Evolutionary conservation across 768 basidiomycete genomes (phyloP).

Genomic region (Lactifluus volemus): DNA sequence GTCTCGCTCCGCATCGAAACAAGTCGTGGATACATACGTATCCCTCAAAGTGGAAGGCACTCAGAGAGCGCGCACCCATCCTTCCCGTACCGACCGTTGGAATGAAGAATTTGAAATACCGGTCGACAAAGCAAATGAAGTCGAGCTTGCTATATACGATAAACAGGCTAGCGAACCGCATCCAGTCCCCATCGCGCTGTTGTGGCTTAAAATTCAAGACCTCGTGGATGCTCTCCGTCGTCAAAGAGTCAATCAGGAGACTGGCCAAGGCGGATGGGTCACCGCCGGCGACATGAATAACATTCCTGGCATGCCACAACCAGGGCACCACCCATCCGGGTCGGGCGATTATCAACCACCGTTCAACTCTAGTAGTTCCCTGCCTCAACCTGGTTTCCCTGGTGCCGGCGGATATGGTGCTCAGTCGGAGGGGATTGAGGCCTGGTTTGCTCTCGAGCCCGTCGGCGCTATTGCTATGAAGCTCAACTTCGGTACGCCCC

Average conservation of each 20-base stretch:
- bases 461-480: slow-evolving; percentile 86
- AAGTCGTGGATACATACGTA: slow-evolving; percentile 74
- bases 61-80: slow-evolving; percentile 84
- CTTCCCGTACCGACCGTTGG: slow-evolving; percentile 93
- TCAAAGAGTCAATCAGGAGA: slow-evolving; percentile 85
- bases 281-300: slow-evolving; percentile 81
- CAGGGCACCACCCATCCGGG: slow-evolving; percentile 14
- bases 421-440: slow-evolving; percentile 75
- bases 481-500: slow-evolving; percentile 80
- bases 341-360: slow-evolving; percentile 19
- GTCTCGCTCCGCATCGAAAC: slow-evolving; percentile 72
- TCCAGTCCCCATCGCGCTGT: slow-evolving; percentile 83
- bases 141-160: slow-evolving; percentile 94
- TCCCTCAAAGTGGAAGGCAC: slow-evolving; percentile 96
- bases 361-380: background rate
- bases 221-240: slow-evolving; percentile 87
- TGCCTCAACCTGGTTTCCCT: slow-evolving; percentile 1
- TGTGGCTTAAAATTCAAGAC: slow-evolving; percentile 93
- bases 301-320: slow-evolving; percentile 8
- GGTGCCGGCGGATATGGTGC: slow-evolving; percentile 10
- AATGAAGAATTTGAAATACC: slow-evolving; percentile 95
- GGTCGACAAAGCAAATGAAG: slow-evolving; percentile 97
- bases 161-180: slow-evolving; percentile 75
- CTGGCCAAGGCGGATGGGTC: slow-evolving; percentile 88
- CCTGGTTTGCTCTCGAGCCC: slow-evolving; percentile 96